Base-by-base conservation (phyloP, 176 grass and related monocot genomes). In the Pontederia paniculata region DNA sequence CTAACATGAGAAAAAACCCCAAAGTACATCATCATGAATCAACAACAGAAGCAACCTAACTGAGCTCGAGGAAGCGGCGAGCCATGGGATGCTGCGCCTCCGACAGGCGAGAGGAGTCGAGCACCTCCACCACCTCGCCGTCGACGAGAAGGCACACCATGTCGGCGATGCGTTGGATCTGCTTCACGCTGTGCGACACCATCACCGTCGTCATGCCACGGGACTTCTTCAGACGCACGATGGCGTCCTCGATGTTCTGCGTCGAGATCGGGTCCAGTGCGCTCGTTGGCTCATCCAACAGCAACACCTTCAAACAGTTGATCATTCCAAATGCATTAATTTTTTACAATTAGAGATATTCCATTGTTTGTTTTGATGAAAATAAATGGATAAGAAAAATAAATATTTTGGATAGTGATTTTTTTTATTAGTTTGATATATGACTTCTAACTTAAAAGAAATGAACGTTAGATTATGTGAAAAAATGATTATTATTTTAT, bases 171-270 rank as follows among this genome's bases (percentile, higher is more conserved):
- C 86, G 86, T 52, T 97, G 86, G 72, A 97, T 97, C 73, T 97
- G 91, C 82, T 97, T 97, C 18, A 90, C 91, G 23, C 91, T 90
- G 52, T 97, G 91, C 0, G 91, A 97, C 28, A 97, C 91, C 46
- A 97, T 74, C 59, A 97, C 75, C 2, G 82, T 79, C 31, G 91
- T 97, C 50, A 97, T 69, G 21, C 74, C 70, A 21, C 81, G 79
- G 13, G 83, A 62, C 69, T 77, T 79, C 75, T 90, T 97, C 52
- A 97, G 66, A 11, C 86, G 71, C 57, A 97, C 77, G 46, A 97
- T 87, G 8, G 73, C 91, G 45, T 84, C 80, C 74, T 97, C 91
- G 43, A 97, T 97, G 74, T 97, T 97, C 75, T 97, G 86, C 17
- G 91, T 97, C 13, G 86, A 97, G 18, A 97, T 97, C 0, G 91